Evolutionary conservation across 495 filamentous ascomycete species (phyloP).

Genomic region (Xylaria acuta): DNA sequence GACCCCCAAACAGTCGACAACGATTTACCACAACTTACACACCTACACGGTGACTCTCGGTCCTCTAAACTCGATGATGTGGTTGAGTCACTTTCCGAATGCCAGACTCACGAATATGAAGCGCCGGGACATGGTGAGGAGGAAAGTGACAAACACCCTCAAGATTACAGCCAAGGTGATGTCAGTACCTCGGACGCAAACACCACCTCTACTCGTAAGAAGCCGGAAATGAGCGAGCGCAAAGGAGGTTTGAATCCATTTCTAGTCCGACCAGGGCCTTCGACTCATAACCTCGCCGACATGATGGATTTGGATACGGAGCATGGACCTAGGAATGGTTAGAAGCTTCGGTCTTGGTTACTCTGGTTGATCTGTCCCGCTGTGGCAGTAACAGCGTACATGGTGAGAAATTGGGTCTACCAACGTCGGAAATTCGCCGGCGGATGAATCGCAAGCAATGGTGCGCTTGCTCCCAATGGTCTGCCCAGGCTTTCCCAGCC

Average conservation of each 20-base stretch:
- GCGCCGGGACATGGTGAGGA: not conserved
- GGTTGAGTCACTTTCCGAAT: conserved; percentile 27
- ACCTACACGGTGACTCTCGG: conserved; percentile 17
- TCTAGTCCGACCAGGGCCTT: conserved; percentile 24
- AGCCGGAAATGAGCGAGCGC: conserved; percentile 50
- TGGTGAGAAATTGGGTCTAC: not conserved
- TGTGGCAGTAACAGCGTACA: not conserved
- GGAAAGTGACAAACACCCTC: not conserved
- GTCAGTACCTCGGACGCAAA: not conserved
- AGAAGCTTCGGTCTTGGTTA: conserved; percentile 3
- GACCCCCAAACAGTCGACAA: conserved; percentile 33
- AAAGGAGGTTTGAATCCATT: conserved; percentile 31
- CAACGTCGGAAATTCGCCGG: not conserved
- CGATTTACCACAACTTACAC: conserved; percentile 33
- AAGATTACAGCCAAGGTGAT: not conserved
- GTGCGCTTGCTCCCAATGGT: not conserved
- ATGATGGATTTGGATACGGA: conserved; percentile 40
- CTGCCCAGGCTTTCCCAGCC: not conserved
- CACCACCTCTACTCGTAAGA: conserved; percentile 22
- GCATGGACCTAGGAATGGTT: conserved; percentile 15
- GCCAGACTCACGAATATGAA: conserved; percentile 15
- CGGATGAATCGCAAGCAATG: not conserved
- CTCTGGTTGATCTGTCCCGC: not conserved
- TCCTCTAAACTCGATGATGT: conserved; percentile 22
- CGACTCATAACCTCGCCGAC: conserved; percentile 27